Conservation (phyloP, 73 alveolate species). For the Paramecium sexaurelia region DNA sequence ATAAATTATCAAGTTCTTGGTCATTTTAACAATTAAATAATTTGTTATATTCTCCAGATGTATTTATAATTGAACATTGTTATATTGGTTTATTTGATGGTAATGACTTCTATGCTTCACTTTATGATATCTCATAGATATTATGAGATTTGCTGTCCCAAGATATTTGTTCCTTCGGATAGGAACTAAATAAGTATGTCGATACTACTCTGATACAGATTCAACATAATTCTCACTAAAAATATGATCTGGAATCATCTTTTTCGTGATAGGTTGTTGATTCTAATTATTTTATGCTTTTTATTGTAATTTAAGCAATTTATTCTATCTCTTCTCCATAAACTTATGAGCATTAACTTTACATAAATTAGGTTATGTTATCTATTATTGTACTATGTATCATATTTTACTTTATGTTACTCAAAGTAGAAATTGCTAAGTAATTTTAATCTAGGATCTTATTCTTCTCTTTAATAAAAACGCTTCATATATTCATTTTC, state of each 20-base stretch:
- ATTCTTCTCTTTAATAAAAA: conserved; percentile 47
- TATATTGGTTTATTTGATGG: background rate
- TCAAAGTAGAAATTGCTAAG: conserved; percentile 52
- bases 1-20: background rate
- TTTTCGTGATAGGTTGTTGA: conserved; percentile 26
- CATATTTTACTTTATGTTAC: background rate
- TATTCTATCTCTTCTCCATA: conserved; percentile 48
- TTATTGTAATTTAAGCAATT: background rate
- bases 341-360: background rate
- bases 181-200: conserved; percentile 28
- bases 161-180: conserved; percentile 24
- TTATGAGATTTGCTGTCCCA: conserved; percentile 48
- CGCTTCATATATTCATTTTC: conserved; percentile 60
- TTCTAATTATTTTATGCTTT: conserved; percentile 32
- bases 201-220: conserved; percentile 36
- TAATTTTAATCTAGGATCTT: conserved; percentile 33
- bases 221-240: conserved; percentile 60
- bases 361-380: conserved; percentile 27
- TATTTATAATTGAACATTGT: background rate
- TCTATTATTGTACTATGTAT: background rate
- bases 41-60: conserved; percentile 27
- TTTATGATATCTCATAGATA: conserved; percentile 16
- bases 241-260: conserved; percentile 42
- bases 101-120: background rate
- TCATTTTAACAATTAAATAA: conserved; percentile 25